phyloP scores from a whole-genome alignment of 305 asterid species.

The Fraxinus floribunda region DNA sequence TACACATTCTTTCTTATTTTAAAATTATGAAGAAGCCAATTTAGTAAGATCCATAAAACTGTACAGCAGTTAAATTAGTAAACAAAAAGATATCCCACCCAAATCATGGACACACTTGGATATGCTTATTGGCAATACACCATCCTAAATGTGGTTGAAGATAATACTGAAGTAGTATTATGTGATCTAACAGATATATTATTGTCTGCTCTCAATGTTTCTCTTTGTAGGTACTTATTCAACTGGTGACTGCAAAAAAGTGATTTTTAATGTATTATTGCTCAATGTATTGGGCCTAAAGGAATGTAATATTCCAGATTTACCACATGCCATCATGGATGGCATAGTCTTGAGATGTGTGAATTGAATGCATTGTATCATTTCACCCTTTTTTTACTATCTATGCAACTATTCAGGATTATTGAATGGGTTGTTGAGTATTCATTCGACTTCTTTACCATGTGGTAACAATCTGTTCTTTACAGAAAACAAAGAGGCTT shows the following conservation, averaged over 20 bases:
- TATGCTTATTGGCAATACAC: background rate
- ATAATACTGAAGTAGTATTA: background rate
- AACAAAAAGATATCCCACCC: background rate
- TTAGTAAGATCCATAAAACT: background rate
- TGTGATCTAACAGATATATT: background rate
- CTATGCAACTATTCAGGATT: conserved; percentile 6
- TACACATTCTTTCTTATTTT: background rate
- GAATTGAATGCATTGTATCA: background rate
- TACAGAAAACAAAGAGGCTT: conserved; percentile 64
- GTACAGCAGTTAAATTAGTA: background rate
- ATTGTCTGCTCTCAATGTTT: background rate
- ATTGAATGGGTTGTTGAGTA: background rate
- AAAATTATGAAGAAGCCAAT: background rate
- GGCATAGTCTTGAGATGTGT: conserved; percentile 11
- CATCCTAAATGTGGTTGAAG: background rate
- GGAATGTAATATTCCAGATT: conserved; percentile 10
- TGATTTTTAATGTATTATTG: background rate
- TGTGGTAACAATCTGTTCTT: conserved; percentile 17
- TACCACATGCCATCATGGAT: background rate
- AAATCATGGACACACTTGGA: background rate
- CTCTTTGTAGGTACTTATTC: background rate
- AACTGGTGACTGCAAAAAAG: background rate
- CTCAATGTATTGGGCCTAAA: background rate
- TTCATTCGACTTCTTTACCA: conserved; percentile 6
- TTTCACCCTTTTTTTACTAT: background rate